Conservation (phyloP, 2,329 filamentous ascomycete genomes). For the Colletotrichum lentis region DNA sequence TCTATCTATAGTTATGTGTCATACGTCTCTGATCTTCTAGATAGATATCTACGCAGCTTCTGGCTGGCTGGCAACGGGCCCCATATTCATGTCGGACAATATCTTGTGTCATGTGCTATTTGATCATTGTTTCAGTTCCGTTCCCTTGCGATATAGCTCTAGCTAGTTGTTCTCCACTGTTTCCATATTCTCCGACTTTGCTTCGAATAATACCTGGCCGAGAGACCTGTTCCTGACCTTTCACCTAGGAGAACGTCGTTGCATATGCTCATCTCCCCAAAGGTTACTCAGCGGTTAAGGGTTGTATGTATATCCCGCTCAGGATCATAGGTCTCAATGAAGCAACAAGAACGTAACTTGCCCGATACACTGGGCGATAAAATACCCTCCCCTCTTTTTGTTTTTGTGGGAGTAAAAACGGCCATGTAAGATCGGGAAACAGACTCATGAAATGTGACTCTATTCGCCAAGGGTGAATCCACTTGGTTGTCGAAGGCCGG, state of each 20-base stretch:
- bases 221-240: too few species aligned
- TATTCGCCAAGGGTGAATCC: background rate
- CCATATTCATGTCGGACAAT: background rate
- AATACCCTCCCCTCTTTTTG: too few species aligned
- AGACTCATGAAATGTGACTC: background rate
- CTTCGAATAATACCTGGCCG: too few species aligned
- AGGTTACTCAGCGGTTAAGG: too few species aligned
- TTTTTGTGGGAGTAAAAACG: background rate
- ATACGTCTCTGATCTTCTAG: too few species aligned
- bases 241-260: background rate
- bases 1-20: too few species aligned
- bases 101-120: background rate
- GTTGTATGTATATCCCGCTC: too few species aligned
- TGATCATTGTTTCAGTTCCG: background rate
- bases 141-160: background rate
- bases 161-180: too few species aligned
- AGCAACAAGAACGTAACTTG: background rate
- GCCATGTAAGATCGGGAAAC: background rate
- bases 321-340: background rate
- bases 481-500: background rate
- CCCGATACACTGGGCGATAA: background rate
- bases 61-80: background rate
- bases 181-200: too few species aligned
- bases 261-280: background rate
- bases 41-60: background rate